These are phyloP conservation scores for Camelina neglecta DNA, from an alignment of 345 rosid species.

Conservation along the genomic window DNA sequence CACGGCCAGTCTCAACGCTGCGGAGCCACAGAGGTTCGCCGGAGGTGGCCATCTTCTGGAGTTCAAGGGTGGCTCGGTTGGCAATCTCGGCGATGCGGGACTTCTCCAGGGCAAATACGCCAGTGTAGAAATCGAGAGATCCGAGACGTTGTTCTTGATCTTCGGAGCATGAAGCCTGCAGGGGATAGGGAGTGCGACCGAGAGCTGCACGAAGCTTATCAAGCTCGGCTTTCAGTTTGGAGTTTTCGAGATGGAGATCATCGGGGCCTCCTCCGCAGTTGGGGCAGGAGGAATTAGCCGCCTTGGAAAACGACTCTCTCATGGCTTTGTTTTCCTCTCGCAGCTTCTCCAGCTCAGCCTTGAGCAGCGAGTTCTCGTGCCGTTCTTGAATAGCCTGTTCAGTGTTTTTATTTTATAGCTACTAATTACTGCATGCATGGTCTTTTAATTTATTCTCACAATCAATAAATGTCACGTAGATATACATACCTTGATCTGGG, in stretches of 20 bases:
- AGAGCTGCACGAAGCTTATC: conserved; percentile 72
- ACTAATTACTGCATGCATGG: too few relatives aligned
- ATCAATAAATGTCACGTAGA: not conserved
- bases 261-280: conserved; percentile 76
- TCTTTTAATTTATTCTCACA: not conserved
- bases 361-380: conserved; percentile 87
- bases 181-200: conserved; percentile 55
- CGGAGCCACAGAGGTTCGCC: conserved; percentile 84
- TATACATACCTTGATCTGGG: conserved; percentile 80
- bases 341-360: conserved; percentile 83
- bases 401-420: too few relatives aligned
- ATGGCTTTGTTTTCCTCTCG: conserved; percentile 83
- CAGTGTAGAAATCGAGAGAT: conserved; percentile 77
- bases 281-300: conserved; percentile 66
- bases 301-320: conserved; percentile 77
- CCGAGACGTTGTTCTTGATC: conserved; percentile 63
- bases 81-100: conserved; percentile 71
- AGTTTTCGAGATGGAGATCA: conserved; percentile 81
- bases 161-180: conserved; percentile 59
- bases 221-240: conserved; percentile 89
- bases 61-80: conserved; percentile 81
- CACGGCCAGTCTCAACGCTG: conserved; percentile 91
- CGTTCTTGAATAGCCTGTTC: conserved; percentile 92
- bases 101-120: conserved; percentile 81
- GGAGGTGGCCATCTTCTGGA: conserved; percentile 79